Percentiles rank a stretch among this genome's conserved stretches.
These are phyloP conservation scores for Didymosphaeria variabile DNA, from an alignment of 2,329 filamentous ascomycete genomes.

Conservation along the genomic window DNA sequence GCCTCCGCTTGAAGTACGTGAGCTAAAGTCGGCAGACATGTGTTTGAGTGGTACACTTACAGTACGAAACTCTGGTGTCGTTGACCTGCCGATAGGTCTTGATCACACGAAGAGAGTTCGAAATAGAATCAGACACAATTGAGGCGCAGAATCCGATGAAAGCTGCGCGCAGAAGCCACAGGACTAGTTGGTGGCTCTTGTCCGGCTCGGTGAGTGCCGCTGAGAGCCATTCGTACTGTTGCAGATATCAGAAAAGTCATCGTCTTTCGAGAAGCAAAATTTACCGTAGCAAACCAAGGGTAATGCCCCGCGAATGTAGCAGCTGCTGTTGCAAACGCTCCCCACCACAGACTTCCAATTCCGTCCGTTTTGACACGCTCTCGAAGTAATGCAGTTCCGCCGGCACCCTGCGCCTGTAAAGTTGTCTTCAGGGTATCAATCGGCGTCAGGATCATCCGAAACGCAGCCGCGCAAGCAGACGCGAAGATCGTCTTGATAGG, in stretches of 20 bases:
- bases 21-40: neutral
- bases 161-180: slow-evolving; percentile 38
- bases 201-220: slow-evolving; percentile 33
- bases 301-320: slow-evolving; percentile 43
- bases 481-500: slow-evolving; percentile 40
- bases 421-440: slow-evolving; percentile 43
- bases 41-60: neutral
- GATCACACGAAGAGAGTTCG: slow-evolving; percentile 39
- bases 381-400: slow-evolving; percentile 31
- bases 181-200: slow-evolving; percentile 27
- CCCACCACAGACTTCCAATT: slow-evolving; percentile 41
- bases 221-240: slow-evolving; percentile 35
- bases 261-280: neutral
- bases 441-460: slow-evolving; percentile 39
- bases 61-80: slow-evolving; percentile 36
- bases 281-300: slow-evolving; percentile 37
- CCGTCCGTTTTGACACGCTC: slow-evolving; percentile 38
- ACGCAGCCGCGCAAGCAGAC: slow-evolving; percentile 36
- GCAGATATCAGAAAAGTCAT: neutral
- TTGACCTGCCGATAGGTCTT: slow-evolving; percentile 45
- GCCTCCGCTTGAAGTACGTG: slow-evolving; percentile 24
- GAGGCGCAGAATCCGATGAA: slow-evolving; percentile 44
- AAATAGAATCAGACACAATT: slow-evolving; percentile 38
- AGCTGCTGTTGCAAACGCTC: slow-evolving; percentile 41
- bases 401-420: slow-evolving; percentile 36